Conservation (phyloP, 2,329 filamentous ascomycete species). For the Microdochium paspali region DNA sequence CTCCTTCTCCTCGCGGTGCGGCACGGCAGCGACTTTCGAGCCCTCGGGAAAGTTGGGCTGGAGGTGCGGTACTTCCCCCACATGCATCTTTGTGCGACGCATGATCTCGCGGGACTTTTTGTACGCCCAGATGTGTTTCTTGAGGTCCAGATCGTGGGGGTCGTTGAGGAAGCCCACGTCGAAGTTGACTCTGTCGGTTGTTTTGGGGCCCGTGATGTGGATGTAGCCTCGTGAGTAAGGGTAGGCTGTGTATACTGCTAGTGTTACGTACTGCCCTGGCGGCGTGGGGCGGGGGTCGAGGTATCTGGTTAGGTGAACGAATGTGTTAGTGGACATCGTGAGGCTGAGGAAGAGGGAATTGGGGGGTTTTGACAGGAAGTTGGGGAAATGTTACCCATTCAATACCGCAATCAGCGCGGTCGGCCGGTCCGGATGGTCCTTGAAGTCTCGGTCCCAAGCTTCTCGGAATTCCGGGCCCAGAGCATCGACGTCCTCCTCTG, state of each 20-base stretch:
- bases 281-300: constrained; percentile 9
- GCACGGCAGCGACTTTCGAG: constrained; percentile 27
- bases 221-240: constrained; percentile 50
- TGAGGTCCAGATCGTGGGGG: constrained; percentile 40
- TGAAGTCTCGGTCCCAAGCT: constrained; percentile 42
- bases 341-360: too few species aligned
- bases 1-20: constrained; percentile 13
- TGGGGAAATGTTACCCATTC: too few species aligned
- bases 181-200: constrained; percentile 40
- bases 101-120: constrained; percentile 55
- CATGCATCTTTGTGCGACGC: constrained; percentile 42
- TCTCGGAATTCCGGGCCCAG: constrained; percentile 39
- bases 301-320: background rate
- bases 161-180: constrained; percentile 48
- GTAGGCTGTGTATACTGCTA: constrained; percentile 44
- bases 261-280: constrained; percentile 37
- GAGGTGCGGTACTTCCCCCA: constrained; percentile 31
- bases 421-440: constrained; percentile 12
- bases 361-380: too few species aligned
- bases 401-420: constrained; percentile 12
- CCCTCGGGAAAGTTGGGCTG: constrained; percentile 33
- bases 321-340: too few species aligned
- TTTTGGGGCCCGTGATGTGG: constrained; percentile 40
- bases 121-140: constrained; percentile 52
- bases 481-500: constrained; percentile 36